Percentiles rank a stretch among this genome's conserved stretches.
These are phyloP conservation scores for Pythium diclinum DNA, from an alignment of 352 stramenopile species.

Conservation along the genomic window DNA sequence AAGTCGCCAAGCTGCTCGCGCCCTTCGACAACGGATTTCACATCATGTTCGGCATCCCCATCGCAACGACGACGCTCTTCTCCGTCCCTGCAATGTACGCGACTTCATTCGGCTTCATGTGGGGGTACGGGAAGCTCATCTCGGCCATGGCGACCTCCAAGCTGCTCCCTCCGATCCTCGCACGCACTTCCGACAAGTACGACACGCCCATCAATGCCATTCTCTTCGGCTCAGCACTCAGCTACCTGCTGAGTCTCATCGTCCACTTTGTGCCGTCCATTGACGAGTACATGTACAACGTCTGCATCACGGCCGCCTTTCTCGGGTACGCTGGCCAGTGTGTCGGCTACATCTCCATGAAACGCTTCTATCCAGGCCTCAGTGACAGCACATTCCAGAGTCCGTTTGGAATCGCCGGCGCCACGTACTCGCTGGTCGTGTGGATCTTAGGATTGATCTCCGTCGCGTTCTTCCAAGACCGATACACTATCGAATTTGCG, in stretches of 20 bases:
- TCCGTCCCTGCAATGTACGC: constrained; percentile 35
- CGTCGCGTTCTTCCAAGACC: constrained; percentile 28
- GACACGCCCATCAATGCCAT: constrained; percentile 30
- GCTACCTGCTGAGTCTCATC: constrained; percentile 27
- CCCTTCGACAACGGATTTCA: constrained; percentile 32
- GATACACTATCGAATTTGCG: constrained; percentile 15
- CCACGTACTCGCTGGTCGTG: constrained; percentile 29
- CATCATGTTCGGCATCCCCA: constrained; percentile 26
- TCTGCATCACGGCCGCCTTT: constrained; percentile 28
- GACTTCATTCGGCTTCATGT: constrained; percentile 35
- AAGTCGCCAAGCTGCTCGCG: constrained; percentile 25
- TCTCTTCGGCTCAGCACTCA: constrained; percentile 22
- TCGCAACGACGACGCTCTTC: constrained; percentile 25
- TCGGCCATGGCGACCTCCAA: constrained; percentile 27
- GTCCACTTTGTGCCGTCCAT: constrained; percentile 26
- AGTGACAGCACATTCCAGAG: constrained; percentile 24
- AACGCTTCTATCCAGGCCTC: constrained; percentile 18
- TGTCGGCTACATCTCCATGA: constrained; percentile 34
- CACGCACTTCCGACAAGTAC: constrained; percentile 21
- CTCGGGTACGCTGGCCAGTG: constrained; percentile 33
- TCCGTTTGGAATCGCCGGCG: constrained; percentile 31
- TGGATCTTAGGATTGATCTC: constrained; percentile 31
- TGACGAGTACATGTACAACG: constrained; percentile 26
- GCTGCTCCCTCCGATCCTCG: constrained; percentile 22
- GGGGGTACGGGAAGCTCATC: constrained; percentile 30